Conservation (phyloP, 2,329 filamentous ascomycete species). For the Trichophyton simii region DNA sequence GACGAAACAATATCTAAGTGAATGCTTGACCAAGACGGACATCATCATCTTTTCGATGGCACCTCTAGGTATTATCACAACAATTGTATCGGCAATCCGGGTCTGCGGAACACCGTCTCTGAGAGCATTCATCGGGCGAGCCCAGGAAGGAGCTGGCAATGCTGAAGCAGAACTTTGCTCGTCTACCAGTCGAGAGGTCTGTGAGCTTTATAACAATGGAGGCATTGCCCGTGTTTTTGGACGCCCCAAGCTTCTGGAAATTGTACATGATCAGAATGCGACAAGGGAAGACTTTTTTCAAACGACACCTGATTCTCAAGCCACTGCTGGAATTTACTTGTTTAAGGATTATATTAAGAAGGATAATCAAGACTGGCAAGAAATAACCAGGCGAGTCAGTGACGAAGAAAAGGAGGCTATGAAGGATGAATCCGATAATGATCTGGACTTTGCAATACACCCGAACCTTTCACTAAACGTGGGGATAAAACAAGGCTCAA, state of each 20-base stretch:
- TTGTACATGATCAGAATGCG: constrained; percentile 30
- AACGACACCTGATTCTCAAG: not conserved
- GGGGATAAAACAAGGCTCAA: not conserved
- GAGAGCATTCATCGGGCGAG: constrained; percentile 35
- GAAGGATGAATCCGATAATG: not conserved
- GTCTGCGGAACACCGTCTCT: constrained; percentile 34
- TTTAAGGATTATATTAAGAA: constrained; percentile 1
- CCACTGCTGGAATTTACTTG: not conserved
- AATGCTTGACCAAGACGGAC: constrained; percentile 31
- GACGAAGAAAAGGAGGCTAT: no score
- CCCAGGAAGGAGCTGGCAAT: constrained; percentile 27
- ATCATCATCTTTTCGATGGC: constrained; percentile 37
- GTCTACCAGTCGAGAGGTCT: constrained; percentile 16
- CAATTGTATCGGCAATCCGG: constrained; percentile 34
- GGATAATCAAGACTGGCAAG: not conserved
- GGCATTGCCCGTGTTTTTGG: constrained; percentile 14
- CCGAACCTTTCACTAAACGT: not conserved
- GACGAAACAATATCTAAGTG: constrained; percentile 39
- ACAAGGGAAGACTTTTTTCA: constrained; percentile 24
- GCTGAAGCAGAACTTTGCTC: constrained; percentile 34
- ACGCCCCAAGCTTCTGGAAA: constrained; percentile 14
- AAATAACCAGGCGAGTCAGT: no score
- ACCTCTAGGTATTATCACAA: constrained; percentile 36
- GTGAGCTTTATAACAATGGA: constrained; percentile 19
- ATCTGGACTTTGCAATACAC: not conserved